Conservation (phyloP, 116 monocot genomes). For the Cymodocea nodosa region DNA sequence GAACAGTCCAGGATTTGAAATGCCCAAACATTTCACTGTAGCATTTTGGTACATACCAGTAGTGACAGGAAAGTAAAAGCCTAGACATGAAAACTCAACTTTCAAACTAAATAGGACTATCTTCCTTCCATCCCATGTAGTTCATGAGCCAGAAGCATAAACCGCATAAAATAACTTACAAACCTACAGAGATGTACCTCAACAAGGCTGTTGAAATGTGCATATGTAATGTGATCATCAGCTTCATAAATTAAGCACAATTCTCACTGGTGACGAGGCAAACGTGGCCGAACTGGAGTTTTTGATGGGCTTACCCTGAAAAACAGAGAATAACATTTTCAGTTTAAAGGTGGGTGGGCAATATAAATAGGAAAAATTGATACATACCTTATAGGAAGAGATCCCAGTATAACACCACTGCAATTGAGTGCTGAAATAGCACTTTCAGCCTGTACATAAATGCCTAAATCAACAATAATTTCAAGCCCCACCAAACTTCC, state of each 20-base stretch:
- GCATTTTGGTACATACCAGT: background rate
- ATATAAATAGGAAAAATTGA: background rate
- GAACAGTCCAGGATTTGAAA: background rate
- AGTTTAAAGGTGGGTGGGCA: background rate
- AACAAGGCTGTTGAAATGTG: conserved; percentile 3
- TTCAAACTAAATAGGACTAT: background rate
- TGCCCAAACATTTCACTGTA: background rate
- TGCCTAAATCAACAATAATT: background rate
- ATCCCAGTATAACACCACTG: conserved; percentile 25
- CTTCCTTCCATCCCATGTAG: background rate
- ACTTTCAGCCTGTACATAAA: conserved; percentile 27
- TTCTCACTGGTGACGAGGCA: conserved; percentile 9
- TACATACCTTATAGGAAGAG: conserved; percentile 27
- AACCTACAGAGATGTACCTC: conserved; percentile 4
- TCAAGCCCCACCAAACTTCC: background rate
- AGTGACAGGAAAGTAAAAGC: background rate
- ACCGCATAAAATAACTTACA: conserved; percentile 4
- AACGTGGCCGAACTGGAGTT: conserved; percentile 11
- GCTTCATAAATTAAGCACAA: background rate
- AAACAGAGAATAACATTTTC: background rate
- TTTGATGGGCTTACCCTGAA: conserved; percentile 17
- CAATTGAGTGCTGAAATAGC: conserved; percentile 40
- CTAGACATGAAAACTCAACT: conserved; percentile 2
- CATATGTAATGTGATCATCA: background rate
- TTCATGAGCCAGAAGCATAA: conserved; percentile 2